Conservation (phyloP, 1,139 yeast genomes). For the Suhomyces atakaporum region DNA sequence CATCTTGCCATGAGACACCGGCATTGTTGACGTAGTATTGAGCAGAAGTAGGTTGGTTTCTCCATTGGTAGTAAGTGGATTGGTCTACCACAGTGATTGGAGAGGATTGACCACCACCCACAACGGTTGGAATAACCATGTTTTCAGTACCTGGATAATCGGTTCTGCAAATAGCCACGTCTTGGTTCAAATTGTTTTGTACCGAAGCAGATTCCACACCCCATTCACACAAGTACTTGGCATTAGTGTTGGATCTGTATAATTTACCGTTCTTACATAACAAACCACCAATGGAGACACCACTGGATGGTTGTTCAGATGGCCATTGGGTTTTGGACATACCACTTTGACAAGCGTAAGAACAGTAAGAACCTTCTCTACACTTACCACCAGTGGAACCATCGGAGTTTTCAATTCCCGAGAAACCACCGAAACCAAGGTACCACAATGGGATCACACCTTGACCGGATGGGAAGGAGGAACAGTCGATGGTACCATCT, state of each 20-base stretch:
- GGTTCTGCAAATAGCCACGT: conserved; percentile 91
- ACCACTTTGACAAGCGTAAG: conserved; percentile 95
- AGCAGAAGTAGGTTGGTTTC: conserved; percentile 81
- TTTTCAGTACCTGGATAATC: conserved; percentile 99
- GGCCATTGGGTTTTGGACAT: conserved; percentile 99
- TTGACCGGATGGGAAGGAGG: conserved; percentile 81
- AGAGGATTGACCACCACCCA: conserved; percentile 63
- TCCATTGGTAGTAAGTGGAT: conserved; percentile 77
- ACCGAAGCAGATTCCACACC: conserved; percentile 72
- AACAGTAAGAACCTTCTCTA: conserved; percentile 88
- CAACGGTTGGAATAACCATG: conserved; percentile 91
- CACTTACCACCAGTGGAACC: conserved; percentile 68
- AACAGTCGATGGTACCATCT: conserved; percentile 81
- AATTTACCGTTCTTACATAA: conserved; percentile 76
- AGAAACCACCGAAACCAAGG: conserved; percentile 88
- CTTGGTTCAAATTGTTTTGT: conserved; percentile 59
- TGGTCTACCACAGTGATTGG: conserved; percentile 81
- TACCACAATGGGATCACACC: conserved; percentile 87
- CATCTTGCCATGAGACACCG: conserved; percentile 84
- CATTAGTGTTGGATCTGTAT: conserved; percentile 69
- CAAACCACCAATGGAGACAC: conserved; percentile 91
- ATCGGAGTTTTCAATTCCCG: conserved; percentile 67
- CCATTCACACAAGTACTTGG: conserved; percentile 78
- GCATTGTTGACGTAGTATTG: conserved; percentile 98
- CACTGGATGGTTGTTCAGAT: conserved; percentile 73